Conservation (phyloP, 164 flowering plant genomes). For the Vitis labrusca region DNA sequence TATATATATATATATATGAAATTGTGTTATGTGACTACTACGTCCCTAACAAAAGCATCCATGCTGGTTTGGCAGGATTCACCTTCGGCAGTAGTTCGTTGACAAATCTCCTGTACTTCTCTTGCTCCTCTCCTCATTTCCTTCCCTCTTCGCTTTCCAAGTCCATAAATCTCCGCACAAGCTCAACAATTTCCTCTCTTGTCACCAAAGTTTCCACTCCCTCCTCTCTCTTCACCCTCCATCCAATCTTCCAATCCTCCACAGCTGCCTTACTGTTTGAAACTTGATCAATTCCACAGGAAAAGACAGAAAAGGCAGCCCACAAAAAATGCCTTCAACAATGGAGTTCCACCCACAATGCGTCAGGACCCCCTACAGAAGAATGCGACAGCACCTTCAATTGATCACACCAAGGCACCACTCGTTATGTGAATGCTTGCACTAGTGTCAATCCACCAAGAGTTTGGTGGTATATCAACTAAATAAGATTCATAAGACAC, state of each 20-base stretch:
- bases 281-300: constrained; percentile 15
- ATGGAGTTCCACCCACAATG: constrained; percentile 10
- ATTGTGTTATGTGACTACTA: not conserved
- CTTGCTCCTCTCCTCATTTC: constrained; percentile 12
- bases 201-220: constrained; percentile 1
- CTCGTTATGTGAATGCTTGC: too few species aligned
- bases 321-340: constrained; percentile 15
- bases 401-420: constrained; percentile 8
- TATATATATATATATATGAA: too few species aligned
- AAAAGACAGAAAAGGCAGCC: constrained; percentile 15
- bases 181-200: constrained; percentile 13
- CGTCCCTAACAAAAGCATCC: constrained; percentile 7
- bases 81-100: constrained; percentile 6
- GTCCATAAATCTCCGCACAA: constrained; percentile 22
- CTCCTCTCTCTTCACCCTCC: not conserved
- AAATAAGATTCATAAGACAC: too few species aligned
- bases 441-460: too few species aligned
- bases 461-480: too few species aligned
- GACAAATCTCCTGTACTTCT: constrained; percentile 5
- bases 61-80: constrained; percentile 5
- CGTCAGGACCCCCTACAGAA: constrained; percentile 7
- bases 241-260: constrained; percentile 6
- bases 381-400: constrained; percentile 5
- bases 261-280: not conserved
- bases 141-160: constrained; percentile 3